These are phyloP conservation scores for Fusarium sp. DNA, from an alignment of 2,329 filamentous ascomycete genomes.

Conservation along the genomic window DNA sequence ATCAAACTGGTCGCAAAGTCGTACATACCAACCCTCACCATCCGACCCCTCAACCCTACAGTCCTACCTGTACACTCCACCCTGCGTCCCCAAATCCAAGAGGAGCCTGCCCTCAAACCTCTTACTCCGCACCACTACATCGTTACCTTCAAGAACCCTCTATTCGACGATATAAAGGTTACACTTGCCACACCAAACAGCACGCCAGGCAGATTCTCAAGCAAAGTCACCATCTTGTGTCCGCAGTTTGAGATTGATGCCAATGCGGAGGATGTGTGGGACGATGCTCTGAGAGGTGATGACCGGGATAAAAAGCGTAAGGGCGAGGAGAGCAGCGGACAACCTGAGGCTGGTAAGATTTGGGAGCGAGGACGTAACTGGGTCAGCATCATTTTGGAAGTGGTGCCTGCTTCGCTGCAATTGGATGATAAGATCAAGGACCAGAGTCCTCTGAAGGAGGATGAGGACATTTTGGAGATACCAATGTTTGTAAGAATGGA, in stretches of 20 bases:
- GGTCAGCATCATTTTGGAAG: conserved; percentile 93
- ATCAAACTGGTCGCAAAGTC: conserved; percentile 90
- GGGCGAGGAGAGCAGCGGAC: conserved; percentile 56
- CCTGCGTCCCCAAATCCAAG: conserved; percentile 47
- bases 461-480: conserved; percentile 81
- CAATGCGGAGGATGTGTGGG: conserved; percentile 84
- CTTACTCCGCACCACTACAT: conserved; percentile 79
- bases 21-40: conserved; percentile 85
- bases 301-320: conserved; percentile 52
- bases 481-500: conserved; percentile 93
- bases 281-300: conserved; percentile 81
- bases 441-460: conserved; percentile 62
- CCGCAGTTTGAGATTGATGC: conserved; percentile 94
- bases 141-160: conserved; percentile 90
- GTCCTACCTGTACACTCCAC: conserved; percentile 51
- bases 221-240: conserved; percentile 89
- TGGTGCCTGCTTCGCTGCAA: conserved; percentile 73
- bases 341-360: conserved; percentile 90
- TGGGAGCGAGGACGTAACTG: conserved; percentile 95
- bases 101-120: conserved; percentile 60
- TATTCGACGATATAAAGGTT: conserved; percentile 90
- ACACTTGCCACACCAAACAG: conserved; percentile 85
- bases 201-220: conserved; percentile 80
- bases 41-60: conserved; percentile 69
- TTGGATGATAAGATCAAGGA: conserved; percentile 53